Conservation (phyloP, 208 protist genomes). For the Crithidia brevicula region DNA sequence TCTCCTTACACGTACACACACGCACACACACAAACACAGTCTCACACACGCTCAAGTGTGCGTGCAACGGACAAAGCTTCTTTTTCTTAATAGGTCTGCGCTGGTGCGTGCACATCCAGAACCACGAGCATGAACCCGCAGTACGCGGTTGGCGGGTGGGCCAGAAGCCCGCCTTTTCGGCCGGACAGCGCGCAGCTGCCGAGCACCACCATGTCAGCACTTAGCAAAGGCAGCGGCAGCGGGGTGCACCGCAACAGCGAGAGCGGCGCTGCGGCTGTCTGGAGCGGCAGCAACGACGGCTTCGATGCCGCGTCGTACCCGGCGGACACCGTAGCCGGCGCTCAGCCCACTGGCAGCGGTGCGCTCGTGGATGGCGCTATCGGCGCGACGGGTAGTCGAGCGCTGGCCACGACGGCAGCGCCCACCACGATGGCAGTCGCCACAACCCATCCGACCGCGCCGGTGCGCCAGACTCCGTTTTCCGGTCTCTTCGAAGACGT, state of each 20-base stretch:
- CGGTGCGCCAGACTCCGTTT: slow-evolving; percentile 25
- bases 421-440: slow-evolving; percentile 3
- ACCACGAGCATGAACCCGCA: slow-evolving; percentile 19
- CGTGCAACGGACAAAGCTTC: too few species aligned
- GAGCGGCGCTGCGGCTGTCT: slow-evolving; percentile 1
- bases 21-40: too few species aligned
- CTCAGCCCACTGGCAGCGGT: background rate
- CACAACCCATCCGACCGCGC: slow-evolving; percentile 4
- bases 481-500: slow-evolving; percentile 68
- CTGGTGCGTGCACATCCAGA: background rate
- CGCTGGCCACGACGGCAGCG: background rate
- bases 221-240: slow-evolving; percentile 21
- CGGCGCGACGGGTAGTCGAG: background rate
- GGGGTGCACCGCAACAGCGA: slow-evolving; percentile 10
- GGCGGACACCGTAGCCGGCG: background rate
- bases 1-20: too few species aligned
- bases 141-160: slow-evolving; percentile 21
- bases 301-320: background rate
- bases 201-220: background rate
- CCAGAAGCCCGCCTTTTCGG: slow-evolving; percentile 8
- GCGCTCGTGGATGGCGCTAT: background rate
- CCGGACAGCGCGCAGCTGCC: background rate
- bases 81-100: background rate
- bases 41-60: background rate
- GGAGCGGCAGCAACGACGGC: slow-evolving; percentile 12